phyloP scores from a whole-genome alignment of 768 basidiomycete genomes.

The Ephemerocybe angulata region DNA sequence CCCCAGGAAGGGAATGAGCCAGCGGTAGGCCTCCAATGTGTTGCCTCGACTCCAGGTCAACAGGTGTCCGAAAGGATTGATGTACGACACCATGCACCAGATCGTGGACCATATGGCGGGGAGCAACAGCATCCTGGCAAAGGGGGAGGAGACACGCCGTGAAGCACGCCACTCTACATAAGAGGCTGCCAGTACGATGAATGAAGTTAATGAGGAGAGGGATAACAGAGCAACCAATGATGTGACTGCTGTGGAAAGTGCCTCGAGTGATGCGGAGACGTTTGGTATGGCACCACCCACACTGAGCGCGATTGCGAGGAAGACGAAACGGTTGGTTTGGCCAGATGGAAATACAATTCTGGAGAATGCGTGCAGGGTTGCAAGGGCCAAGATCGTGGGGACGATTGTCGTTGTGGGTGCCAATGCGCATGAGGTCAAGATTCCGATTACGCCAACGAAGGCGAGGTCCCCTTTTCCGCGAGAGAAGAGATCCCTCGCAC shows the following conservation, averaged over 20 bases:
- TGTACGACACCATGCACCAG: conserved; percentile 52
- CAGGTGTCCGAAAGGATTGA: conserved; percentile 69
- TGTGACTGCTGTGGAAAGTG: conserved; percentile 48
- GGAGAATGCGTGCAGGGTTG: conserved; percentile 35
- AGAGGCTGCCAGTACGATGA: conserved; percentile 36
- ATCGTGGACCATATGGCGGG: conserved; percentile 65
- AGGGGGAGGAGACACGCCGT: conserved; percentile 28
- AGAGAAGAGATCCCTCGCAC: conserved; percentile 6
- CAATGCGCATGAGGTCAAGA: background rate
- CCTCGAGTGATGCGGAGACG: conserved; percentile 42
- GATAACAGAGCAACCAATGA: conserved; percentile 46
- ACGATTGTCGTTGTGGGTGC: conserved; percentile 11
- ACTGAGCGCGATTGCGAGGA: conserved; percentile 38
- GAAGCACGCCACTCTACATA: conserved; percentile 34
- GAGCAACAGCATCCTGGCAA: conserved; percentile 54
- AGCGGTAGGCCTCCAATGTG: conserved; percentile 53
- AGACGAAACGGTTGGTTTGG: conserved; percentile 17
- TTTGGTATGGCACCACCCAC: conserved; percentile 40
- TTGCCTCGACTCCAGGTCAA: conserved; percentile 66
- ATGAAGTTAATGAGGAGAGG: conserved; percentile 43
- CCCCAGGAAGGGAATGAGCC: conserved; percentile 59
- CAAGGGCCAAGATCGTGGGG: conserved; percentile 23
- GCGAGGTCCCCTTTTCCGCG: background rate
- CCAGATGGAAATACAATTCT: conserved; percentile 30
- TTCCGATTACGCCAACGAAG: background rate